phyloP scores from a whole-genome alignment of 2,329 filamentous ascomycete species.

The Macrophomina tecta region DNA sequence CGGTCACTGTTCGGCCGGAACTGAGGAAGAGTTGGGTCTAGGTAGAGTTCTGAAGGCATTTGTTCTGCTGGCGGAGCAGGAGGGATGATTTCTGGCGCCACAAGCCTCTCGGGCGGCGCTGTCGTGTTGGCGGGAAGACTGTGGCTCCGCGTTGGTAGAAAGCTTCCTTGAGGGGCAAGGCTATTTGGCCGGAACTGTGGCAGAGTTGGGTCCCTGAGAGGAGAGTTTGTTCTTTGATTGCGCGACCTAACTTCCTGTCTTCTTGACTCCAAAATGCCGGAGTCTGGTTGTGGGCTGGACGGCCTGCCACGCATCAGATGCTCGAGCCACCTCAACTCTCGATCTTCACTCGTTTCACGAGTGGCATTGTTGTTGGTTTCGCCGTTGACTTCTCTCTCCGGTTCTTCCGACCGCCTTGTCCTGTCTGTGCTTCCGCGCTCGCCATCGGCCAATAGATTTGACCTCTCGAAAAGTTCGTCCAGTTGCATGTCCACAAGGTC shows the following conservation, averaged over 20 bases:
- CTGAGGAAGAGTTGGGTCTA: slow-evolving; percentile 71
- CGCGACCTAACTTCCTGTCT: not conserved
- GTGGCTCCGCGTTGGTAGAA: slow-evolving; percentile 3
- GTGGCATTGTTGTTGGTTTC: not conserved
- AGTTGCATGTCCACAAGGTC: slow-evolving; percentile 24
- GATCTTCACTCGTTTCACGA: not conserved
- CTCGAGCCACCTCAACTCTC: not conserved
- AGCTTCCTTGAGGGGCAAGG: not conserved
- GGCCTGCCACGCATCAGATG: not conserved
- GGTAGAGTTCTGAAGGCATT: not conserved
- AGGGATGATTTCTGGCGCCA: not conserved
- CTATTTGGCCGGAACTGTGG: slow-evolving; percentile 71
- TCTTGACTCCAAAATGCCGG: not conserved
- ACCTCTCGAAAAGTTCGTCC: slow-evolving; percentile 25
- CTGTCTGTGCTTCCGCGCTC: not conserved
- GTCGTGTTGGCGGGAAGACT: slow-evolving; percentile 19
- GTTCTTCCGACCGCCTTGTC: slow-evolving; percentile 10
- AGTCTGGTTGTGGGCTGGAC: not conserved
- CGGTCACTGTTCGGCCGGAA: slow-evolving; percentile 64
- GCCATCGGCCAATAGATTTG: not conserved
- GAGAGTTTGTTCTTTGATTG: not conserved
- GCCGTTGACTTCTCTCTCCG: not conserved
- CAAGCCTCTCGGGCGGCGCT: slow-evolving; percentile 6
- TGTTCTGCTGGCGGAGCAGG: not conserved
- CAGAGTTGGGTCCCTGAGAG: slow-evolving; percentile 53